A percentile compares a stretch with the other conserved stretches of the same genome.
These are phyloP conservation scores for Tuber borchii DNA, from an alignment of 495 filamentous ascomycete genomes.

Conservation along the genomic window DNA sequence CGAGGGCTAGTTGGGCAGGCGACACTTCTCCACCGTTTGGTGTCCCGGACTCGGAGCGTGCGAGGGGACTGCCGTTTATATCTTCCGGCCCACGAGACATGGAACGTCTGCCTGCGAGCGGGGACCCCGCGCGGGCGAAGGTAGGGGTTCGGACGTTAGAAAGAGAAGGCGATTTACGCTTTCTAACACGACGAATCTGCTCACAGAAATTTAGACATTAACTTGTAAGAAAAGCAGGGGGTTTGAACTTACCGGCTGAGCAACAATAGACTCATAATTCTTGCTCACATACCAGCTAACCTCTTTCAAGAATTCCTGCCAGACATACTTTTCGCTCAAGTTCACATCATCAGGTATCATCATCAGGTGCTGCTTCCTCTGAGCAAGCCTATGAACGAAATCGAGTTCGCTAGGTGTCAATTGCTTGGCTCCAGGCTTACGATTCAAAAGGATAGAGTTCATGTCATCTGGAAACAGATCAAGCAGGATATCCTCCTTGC, in stretches of 20 bases:
- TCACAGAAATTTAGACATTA: background rate
- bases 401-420: conserved; percentile 67
- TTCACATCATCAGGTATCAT: conserved; percentile 57
- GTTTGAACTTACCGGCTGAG: conserved; percentile 46
- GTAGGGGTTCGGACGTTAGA: background rate
- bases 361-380: conserved; percentile 61
- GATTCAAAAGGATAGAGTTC: conserved; percentile 56
- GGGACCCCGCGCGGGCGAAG: background rate
- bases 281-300: conserved; percentile 69
- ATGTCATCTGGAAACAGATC: conserved; percentile 67
- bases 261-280: conserved; percentile 61
- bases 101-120: background rate
- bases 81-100: background rate
- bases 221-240: background rate
- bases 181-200: background rate
- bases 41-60: conserved; percentile 28
- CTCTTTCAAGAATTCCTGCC: conserved; percentile 68
- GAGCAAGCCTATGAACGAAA: conserved; percentile 59
- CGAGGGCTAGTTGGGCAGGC: conserved; percentile 25
- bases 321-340: conserved; percentile 70
- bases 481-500: conserved; percentile 61
- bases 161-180: conserved; percentile 1
- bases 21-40: conserved; percentile 13
- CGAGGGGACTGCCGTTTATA: conserved; percentile 4
- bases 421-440: conserved; percentile 59